Base-by-base conservation (phyloP, 352 stramenopile species). In the Globisporangium irregulare region DNA sequence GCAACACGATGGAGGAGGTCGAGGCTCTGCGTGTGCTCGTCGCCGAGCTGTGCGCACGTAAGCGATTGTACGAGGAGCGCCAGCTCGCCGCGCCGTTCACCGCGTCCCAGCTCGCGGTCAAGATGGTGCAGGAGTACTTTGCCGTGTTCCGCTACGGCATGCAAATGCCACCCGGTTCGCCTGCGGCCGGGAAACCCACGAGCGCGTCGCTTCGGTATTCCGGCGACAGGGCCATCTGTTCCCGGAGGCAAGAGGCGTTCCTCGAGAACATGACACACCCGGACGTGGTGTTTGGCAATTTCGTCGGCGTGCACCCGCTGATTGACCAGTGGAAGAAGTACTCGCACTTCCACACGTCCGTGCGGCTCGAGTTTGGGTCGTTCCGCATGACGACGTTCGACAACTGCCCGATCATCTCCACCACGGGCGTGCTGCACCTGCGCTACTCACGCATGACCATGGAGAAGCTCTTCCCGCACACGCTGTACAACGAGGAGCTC, bases 361-460 rank as follows among this genome's bases (percentile, higher is more conserved):
- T 84, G 24, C 76, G 67, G 27, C 25, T 84, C 20, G 61, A 73
- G 59, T 73, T 66, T 15, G 55, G 63, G 46, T 76, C 74, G 29
- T 53, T 69, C 14, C 34, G 70, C 38, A 43, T 85, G 63, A 55
- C 48, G 15, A 66, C 59, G 9, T 18, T 67, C 59, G 75, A 79
- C 32, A 50, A 64, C 27, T 71, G 63, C 46, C 62, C 74, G 0
- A 73, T 75, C 25, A 64, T 83, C 6, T 32, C 75, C 1, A 71
- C 72, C 4, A 51, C 62, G 12, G 82, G 79, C 7, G 71, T 67
- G 12, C 48, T 87, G 62, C 70, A 83, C 43, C 59, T 86, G 62
- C 76, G 74, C 1, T 87, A 88, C 64, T 79, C 75, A 3, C 75
- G 74, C n/a, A 62, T 65, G 10, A 84, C 79, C 6, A 78, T 89